phyloP scores from a whole-genome alignment of 176 grass and related monocot genomes.

The Aegilops umbellulata region DNA sequence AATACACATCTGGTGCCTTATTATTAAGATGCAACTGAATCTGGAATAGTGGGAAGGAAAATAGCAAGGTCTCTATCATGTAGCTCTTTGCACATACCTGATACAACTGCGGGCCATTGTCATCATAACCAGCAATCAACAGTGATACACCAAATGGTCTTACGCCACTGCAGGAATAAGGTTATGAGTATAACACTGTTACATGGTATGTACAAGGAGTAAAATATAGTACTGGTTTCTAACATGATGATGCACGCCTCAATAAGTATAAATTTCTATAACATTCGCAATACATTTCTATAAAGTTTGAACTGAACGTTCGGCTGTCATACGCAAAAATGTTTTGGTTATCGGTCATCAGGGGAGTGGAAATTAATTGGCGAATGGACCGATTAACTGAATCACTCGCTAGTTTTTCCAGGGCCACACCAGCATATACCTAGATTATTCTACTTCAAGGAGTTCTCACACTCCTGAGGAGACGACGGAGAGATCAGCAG shows the following conservation, averaged over 20 bases:
- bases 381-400: not conserved
- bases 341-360: not conserved
- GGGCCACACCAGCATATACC: not conserved
- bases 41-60: not conserved
- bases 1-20: not conserved
- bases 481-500: not conserved
- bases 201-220: conserved; percentile 14
- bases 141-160: conserved; percentile 96
- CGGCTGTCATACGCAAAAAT: not conserved
- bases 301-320: not conserved
- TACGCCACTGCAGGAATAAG: conserved; percentile 73
- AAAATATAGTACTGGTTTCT: not conserved
- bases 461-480: not conserved
- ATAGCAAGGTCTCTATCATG: not conserved
- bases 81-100: conserved; percentile 47
- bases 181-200: conserved; percentile 12
- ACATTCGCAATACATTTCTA: not conserved
- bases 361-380: too few species aligned
- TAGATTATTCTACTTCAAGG: not conserved
- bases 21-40: not conserved
- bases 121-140: conserved; percentile 92
- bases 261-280: too few species aligned
- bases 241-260: not conserved
- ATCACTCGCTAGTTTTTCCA: not conserved
- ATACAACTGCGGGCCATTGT: conserved; percentile 91